Conservation (phyloP, 1,284 basidiomycete genomes). For the Papiliotrema laurentii region DNA sequence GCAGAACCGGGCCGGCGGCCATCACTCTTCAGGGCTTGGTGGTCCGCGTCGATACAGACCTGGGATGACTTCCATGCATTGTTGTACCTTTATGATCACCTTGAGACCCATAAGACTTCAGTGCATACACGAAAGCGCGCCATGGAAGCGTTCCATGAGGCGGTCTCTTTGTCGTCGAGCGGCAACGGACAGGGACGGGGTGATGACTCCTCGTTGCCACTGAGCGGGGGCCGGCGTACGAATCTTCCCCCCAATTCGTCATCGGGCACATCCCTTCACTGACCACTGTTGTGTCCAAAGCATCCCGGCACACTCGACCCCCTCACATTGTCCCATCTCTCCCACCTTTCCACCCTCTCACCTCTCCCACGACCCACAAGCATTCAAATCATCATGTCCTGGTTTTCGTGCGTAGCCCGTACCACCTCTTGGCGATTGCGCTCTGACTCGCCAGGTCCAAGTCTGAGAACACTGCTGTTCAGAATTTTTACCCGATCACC, state of each 20-base stretch:
- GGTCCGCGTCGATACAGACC: no score
- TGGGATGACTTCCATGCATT: background rate
- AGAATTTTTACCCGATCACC: conserved; percentile 75
- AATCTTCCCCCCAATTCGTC: no score
- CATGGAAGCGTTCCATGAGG: no score
- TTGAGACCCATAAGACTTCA: no score
- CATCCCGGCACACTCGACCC: background rate
- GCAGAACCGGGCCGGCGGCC: no score
- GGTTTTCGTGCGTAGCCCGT: conserved; percentile 28
- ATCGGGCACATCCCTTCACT: no score
- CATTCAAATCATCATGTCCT: conserved; percentile 22
- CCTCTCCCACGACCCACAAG: background rate
- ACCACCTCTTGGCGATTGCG: background rate
- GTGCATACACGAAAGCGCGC: no score
- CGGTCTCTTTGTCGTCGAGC: no score
- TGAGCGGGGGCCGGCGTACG: no score
- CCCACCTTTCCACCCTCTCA: background rate
- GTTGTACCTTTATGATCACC: background rate
- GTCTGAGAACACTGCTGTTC: conserved; percentile 31
- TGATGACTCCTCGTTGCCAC: no score
- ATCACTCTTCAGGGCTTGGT: no score
- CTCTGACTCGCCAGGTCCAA: conserved; percentile 3
- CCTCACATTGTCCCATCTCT: background rate
- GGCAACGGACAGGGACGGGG: no score
- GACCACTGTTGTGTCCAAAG: background rate